A percentile compares a stretch with the other conserved stretches of the same genome.
These are phyloP conservation scores for Acacia acuminata DNA, from an alignment of 306 rosid genomes.

Conservation along the genomic window DNA sequence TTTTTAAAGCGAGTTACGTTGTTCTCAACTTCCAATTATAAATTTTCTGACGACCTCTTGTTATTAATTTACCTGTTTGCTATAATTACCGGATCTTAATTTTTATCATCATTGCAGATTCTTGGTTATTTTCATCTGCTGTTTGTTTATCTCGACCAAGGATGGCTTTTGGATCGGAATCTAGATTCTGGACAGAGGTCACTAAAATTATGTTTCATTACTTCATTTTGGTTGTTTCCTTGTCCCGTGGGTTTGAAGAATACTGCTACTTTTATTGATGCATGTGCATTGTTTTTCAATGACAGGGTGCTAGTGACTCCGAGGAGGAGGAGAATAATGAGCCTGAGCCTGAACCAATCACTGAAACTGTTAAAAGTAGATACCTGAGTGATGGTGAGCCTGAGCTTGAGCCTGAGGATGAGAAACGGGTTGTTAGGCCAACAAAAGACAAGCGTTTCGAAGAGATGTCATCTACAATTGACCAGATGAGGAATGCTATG, in stretches of 20 bases:
- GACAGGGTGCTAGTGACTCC: slow-evolving; percentile 73
- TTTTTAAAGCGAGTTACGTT: background rate
- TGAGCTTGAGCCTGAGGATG: slow-evolving; percentile 38
- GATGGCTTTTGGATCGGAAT: no score
- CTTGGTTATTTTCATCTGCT: background rate
- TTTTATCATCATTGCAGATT: slow-evolving; percentile 15
- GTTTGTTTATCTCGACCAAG: background rate
- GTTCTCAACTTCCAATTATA: background rate
- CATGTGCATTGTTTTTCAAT: background rate
- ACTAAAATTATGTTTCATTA: background rate
- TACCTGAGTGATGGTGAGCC: slow-evolving; percentile 81
- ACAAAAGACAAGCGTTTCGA: slow-evolving; percentile 90
- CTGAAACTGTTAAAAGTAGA: slow-evolving; percentile 31
- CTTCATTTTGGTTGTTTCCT: background rate
- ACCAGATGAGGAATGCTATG: slow-evolving; percentile 96
- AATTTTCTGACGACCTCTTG: background rate
- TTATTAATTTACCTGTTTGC: background rate
- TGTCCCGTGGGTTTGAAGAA: background rate
- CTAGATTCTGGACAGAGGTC: slow-evolving; percentile 61
- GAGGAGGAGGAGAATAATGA: slow-evolving; percentile 71
- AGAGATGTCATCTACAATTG: slow-evolving; percentile 81
- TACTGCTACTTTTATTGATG: background rate
- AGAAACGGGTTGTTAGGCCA: slow-evolving; percentile 72
- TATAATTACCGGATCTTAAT: background rate
- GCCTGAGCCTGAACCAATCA: slow-evolving; percentile 37